Conservation (phyloP, 2,329 filamentous ascomycete species). For the Periglandula ipomoeae region DNA sequence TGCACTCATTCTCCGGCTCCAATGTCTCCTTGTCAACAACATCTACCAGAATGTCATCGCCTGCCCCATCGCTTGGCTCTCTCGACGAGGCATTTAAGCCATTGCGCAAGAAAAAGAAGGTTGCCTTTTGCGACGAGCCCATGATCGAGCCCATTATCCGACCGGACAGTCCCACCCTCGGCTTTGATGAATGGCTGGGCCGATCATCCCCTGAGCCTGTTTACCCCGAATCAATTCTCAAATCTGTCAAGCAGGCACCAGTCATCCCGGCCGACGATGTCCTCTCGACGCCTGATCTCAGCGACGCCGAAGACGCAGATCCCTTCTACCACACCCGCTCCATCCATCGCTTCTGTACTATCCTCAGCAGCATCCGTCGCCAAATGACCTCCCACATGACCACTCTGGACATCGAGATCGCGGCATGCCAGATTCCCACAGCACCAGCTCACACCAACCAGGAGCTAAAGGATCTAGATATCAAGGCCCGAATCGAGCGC, state of each 20-base stretch:
- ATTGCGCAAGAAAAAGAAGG: conserved; percentile 27
- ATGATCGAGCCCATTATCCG: conserved; percentile 39
- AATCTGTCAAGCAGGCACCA: conserved; percentile 2
- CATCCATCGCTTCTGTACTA: conserved; percentile 38
- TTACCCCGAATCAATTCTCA: conserved; percentile 14
- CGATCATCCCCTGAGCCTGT: conserved; percentile 13
- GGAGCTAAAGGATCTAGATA: conserved; percentile 30
- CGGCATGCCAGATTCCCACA: conserved; percentile 16
- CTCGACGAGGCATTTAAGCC: conserved; percentile 9
- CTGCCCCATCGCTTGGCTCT: conserved; percentile 29
- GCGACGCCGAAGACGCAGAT: conserved; percentile 15
- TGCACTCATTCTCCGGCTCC: conserved; percentile 38
- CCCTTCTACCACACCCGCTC: conserved; percentile 33
- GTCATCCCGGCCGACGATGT: background rate
- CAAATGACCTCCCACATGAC: conserved; percentile 41
- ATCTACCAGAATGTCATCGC: conserved; percentile 37
- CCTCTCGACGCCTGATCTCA: conserved; percentile 6
- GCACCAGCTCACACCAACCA: conserved; percentile 18
- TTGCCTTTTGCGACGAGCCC: conserved; percentile 26
- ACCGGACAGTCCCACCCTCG: conserved; percentile 52
- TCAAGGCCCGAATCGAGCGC: conserved; percentile 43
- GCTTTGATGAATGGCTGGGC: conserved; percentile 36
- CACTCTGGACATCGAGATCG: conserved; percentile 33
- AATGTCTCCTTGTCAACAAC: conserved; percentile 34
- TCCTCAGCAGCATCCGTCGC: conserved; percentile 36